Base-by-base conservation (phyloP, 345 rosid species). In the Cardiospermum halicacabum region DNA sequence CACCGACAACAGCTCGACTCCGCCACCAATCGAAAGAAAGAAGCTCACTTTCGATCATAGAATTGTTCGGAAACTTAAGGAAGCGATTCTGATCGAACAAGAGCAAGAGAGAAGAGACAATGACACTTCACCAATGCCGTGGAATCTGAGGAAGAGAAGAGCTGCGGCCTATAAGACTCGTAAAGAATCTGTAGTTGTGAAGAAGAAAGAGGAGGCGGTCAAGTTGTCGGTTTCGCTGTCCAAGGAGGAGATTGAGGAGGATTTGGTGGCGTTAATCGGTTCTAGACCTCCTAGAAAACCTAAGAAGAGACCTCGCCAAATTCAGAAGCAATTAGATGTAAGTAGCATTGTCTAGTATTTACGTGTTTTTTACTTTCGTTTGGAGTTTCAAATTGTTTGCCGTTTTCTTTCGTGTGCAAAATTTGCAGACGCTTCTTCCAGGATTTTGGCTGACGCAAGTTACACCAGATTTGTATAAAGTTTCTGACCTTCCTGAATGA, bases 61-160 rank as follows among this genome's bases (percentile, higher is more conserved):
- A 24, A 47, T 47, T 47, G 51, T 47, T 47, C 0, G 19, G 24
- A 47, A 47, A 47, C 51, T 47, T 9, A 81, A 75, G 69, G 67
- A 62, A 27, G 65, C 84, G 11, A 37, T 67, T 65, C 53, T 70
- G 39, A 34, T 5, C 32, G 66, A 60, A 56, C 62, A 19, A 19
- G 63, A 48, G n/a, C 65, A 71, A 51, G 70, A 47, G 51, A 1
- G 24, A 47, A 24, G 11, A 16, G 51, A 24, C n/a, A 24, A n/a
- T 71, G 56, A n/a, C 58, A 11, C 8, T 18, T 66, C 56, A 2
- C 53, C 70, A 57, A 67, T 77, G 69, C 89, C 88, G 43, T 85
- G 94, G 94, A 87, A 83, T 76, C 76, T 85, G 81, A 81, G 94
- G 73, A 87, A 84, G 27, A 85, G 91, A 60, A 80, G 88, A 75